Conservation (phyloP, 306 rosid genomes). For the Gillenia trifoliata region DNA sequence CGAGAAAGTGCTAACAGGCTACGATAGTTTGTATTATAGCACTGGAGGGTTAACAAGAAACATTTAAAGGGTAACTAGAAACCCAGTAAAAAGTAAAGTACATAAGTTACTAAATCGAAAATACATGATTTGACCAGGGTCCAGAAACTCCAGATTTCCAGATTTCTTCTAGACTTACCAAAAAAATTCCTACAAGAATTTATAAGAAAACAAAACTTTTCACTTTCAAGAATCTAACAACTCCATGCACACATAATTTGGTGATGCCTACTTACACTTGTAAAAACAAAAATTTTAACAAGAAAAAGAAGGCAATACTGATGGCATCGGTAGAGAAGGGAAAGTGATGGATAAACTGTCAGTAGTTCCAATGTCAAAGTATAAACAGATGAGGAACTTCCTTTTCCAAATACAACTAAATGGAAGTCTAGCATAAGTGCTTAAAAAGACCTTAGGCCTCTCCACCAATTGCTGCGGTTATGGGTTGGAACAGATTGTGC, state of each 20-base stretch:
- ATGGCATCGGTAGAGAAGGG: neutral
- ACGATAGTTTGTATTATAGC: neutral
- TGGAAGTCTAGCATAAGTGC: neutral
- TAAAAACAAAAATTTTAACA: neutral
- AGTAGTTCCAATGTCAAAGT: neutral
- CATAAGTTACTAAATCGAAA: neutral
- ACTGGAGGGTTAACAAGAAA: neutral
- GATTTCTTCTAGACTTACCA: neutral
- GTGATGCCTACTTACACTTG: neutral
- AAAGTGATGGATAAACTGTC: neutral
- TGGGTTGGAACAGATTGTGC: neutral
- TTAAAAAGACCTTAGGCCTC: no score
- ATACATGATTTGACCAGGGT: neutral
- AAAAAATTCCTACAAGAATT: neutral
- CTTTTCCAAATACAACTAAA: neutral
- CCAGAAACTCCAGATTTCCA: neutral
- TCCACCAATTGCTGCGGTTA: no score
- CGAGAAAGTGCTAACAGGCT: neutral
- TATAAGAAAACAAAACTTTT: neutral
- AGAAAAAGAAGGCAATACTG: neutral
- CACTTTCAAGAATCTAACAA: neutral
- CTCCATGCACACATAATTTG: neutral
- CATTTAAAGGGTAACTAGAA: neutral
- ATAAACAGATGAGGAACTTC: neutral
- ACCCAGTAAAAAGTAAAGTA: neutral